Evolutionary conservation across 371 early-diverging fungal species (phyloP), one percentile per base, ranked within the genome.

Genomic region (Circinella umbellata): DNA sequence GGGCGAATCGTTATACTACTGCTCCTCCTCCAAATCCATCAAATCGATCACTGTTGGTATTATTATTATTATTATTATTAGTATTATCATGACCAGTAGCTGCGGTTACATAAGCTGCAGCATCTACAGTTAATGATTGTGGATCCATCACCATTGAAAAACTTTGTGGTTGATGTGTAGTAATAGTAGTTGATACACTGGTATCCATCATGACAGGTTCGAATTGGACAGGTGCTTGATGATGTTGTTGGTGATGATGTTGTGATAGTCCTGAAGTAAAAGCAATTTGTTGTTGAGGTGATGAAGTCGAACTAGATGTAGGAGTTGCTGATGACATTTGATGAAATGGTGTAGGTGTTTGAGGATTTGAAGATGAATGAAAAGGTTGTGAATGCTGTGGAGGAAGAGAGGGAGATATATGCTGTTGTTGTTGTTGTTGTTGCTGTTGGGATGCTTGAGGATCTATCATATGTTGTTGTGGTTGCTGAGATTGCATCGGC

Each of bases 171-270:
- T 53, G 49, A 36, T 53, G 65, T 18, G 65, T 46, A 15, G 65
- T 53, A 37, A 53, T 46, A 9, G 65, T 53, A n/a, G 65, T 49
- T 17, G 65, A 64, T n/a, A 49, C 51, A 53, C 65, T 64, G 37
- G 65, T 64, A 64, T 64, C 65, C 65, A 64, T 64, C 65, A 64
- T 64, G 37, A 64, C 65, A 49, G 65, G 65, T 53, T 36, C 54
- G 53, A 47, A 47, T 5, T 14, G n/a, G 34, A 34, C n/a, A 15
- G 49, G n/a, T 1, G 48, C 48, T 63, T 63, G 63, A 27, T 27
- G 37, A 27, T 37, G 48, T 6, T 47, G 51, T 15, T 51, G 51
- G 14, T 51, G 17, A 51, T 17, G 15, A 48, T 11, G 65, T 34
- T 15, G 34, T 36, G 64, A 34, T 7, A 38, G n/a, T 36, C 9